phyloP scores from a whole-genome alignment of 2,329 filamentous ascomycete genomes.

The Gnomoniopsis sp. region DNA sequence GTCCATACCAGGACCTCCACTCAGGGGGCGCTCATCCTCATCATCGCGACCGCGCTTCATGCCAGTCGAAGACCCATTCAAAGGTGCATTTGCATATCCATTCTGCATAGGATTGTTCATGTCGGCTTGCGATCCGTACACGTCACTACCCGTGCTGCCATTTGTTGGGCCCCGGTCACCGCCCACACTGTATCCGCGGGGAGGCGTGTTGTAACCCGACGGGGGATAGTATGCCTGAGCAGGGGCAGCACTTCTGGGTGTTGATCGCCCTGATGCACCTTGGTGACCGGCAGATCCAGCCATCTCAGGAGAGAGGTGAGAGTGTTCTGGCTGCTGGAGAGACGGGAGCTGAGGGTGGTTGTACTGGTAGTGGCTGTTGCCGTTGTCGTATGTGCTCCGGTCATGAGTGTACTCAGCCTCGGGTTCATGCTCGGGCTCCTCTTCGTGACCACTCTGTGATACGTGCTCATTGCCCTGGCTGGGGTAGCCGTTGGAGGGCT shows the following conservation, averaged over 20 bases:
- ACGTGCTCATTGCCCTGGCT: constrained; percentile 53
- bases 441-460: constrained; percentile 53
- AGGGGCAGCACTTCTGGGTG: constrained; percentile 73
- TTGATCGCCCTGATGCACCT: constrained; percentile 77
- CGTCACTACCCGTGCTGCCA: constrained; percentile 62
- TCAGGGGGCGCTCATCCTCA: constrained; percentile 37
- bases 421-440: constrained; percentile 69
- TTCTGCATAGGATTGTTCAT: constrained; percentile 53
- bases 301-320: constrained; percentile 79
- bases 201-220: constrained; percentile 74
- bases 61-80: constrained; percentile 58
- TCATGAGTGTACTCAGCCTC: constrained; percentile 86
- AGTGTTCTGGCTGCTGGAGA: constrained; percentile 66
- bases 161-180: constrained; percentile 69
- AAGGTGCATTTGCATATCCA: constrained; percentile 59
- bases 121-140: constrained; percentile 66
- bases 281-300: constrained; percentile 77
- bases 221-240: constrained; percentile 71
- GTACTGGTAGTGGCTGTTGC: constrained; percentile 75
- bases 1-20: constrained; percentile 26
- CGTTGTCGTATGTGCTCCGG: constrained; percentile 69
- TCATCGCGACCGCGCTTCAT: constrained; percentile 41
- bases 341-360: constrained; percentile 63
- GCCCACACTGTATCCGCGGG: constrained; percentile 81
- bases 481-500: constrained; percentile 59